These are phyloP conservation scores for Ulvella scutata DNA, from an alignment of 139 green algal species.

Conservation along the genomic window DNA sequence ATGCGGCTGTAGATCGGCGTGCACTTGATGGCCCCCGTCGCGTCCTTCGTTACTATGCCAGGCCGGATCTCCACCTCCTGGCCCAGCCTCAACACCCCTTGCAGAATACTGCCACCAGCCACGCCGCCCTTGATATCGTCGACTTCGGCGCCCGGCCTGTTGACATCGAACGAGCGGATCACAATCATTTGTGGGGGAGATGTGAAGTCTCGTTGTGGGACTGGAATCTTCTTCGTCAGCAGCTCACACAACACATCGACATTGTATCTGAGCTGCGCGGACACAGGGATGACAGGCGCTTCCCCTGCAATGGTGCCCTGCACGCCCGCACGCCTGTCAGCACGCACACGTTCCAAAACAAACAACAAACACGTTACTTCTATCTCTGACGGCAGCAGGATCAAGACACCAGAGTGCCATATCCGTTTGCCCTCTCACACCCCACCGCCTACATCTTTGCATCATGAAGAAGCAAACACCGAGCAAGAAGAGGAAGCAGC, in stretches of 20 bases:
- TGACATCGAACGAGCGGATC: constrained; percentile 99
- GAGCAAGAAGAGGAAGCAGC: no score
- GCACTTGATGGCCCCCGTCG: constrained; percentile 72
- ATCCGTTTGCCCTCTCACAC: no score
- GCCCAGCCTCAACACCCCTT: constrained; percentile 77
- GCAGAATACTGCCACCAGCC: constrained; percentile 87
- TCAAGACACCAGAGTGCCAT: no score
- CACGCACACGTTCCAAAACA: no score
- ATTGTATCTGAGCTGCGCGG: constrained; percentile 99
- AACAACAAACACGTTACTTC: no score
- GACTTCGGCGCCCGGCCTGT: constrained; percentile 94
- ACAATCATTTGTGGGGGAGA: constrained; percentile 98
- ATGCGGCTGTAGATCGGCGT: constrained; percentile 93
- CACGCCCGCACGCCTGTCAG: background rate
- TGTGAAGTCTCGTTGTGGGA: constrained; percentile 80
- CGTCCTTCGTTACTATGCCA: constrained; percentile 95
- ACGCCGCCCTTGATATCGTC: constrained; percentile 94
- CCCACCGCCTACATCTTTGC: no score
- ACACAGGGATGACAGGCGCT: constrained; percentile 93
- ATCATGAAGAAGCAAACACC: no score
- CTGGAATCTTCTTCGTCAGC: constrained; percentile 85
- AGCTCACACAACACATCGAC: constrained; percentile 98
- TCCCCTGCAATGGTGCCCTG: constrained; percentile 83
- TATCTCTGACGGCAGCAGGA: no score
- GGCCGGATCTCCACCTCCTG: constrained; percentile 94